Conservation (phyloP, 257 asterid genomes). For the Haberlea rhodopensis region DNA sequence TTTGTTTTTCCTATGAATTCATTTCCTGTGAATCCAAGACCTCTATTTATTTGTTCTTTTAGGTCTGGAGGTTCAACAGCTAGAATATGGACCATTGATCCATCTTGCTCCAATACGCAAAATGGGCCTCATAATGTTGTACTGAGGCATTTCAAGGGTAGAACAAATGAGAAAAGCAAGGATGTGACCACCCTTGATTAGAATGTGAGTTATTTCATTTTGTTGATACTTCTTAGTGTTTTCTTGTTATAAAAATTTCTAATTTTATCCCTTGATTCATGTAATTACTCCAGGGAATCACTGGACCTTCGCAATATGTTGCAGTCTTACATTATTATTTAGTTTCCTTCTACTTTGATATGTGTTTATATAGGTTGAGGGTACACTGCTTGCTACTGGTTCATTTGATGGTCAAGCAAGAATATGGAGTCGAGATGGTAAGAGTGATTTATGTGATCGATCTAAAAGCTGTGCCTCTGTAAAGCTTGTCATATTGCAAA, state of each 20-base stretch:
- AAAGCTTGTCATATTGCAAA: slow-evolving; percentile 4
- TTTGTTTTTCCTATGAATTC: not conserved
- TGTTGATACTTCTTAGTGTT: not conserved
- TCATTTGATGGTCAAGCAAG: slow-evolving; percentile 99
- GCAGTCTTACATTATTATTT: slow-evolving; percentile 11
- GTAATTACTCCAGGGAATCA: not conserved
- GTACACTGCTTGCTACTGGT: slow-evolving; percentile 93
- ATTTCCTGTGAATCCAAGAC: slow-evolving; percentile 5
- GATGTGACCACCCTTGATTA: slow-evolving; percentile 98
- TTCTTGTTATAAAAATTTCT: slow-evolving; percentile 4
- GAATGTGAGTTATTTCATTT: slow-evolving; percentile 60
- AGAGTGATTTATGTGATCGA: slow-evolving; percentile 27
- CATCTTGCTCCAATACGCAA: slow-evolving; percentile 61
- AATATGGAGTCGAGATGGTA: slow-evolving; percentile 92
- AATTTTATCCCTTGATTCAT: not conserved
- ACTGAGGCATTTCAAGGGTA: slow-evolving; percentile 83
- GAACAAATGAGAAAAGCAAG: slow-evolving; percentile 90
- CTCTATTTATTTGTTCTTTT: slow-evolving; percentile 15
- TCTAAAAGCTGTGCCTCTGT: slow-evolving; percentile 17
- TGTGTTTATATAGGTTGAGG: slow-evolving; percentile 61
- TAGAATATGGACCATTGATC: slow-evolving; percentile 82
- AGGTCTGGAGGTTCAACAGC: slow-evolving; percentile 99
- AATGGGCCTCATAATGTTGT: slow-evolving; percentile 64
- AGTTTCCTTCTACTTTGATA: slow-evolving; percentile 19
- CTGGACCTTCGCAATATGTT: slow-evolving; percentile 3